Evolutionary conservation across 106 monocot genomes (phyloP), one percentile per base, ranked within the genome.

Genomic region (Dendrobium chrysotoxum): DNA sequence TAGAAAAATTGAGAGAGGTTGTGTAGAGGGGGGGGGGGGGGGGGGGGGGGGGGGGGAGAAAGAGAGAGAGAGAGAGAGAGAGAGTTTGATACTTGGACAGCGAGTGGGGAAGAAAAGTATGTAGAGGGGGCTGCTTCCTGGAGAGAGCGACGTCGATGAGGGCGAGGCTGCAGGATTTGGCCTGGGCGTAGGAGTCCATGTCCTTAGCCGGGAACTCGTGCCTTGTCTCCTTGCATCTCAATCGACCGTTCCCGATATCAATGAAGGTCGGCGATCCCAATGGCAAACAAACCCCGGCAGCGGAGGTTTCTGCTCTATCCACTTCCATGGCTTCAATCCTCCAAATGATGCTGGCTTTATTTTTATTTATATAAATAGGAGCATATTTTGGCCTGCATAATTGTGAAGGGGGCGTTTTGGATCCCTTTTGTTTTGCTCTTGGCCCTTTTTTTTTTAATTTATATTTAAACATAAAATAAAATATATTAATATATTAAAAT

Each of bases 191-290:
- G 44, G 86, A 58, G 20, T 94, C 96, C 71, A 75, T 78, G 31
- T 93, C 96, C 55, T 76, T 84, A 15, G 75, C 90, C 50, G 83
- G 85, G 75, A 97, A 50, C 87, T 97, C 96, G 81, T 97, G 96
- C n/a, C 96, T 91, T 35, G 92, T 92, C 81, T 93, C 96, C 40
- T 79, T 80, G 87, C 96, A 97, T 44, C 89, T 84, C 55, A 92
- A 41, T n/a, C 96, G 88, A 18, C 94, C 90, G 67, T 80, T 81
- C 10, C 85, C 94, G 46, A 89, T n/a, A 40, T 89, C 90, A 25
- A 25, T 35, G 86, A 89, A 97, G n/a, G 79, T 88, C 55, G 96
- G 94, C 11, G 77, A 5, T 18, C 96, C 96, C 23, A 96, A 82
- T 38, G 93, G 78, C 53, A 89, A 85, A 72, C 61, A 54, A 28